These are phyloP conservation scores for Cryptococcus sp. DNA, from an alignment of 1,284 basidiomycete genomes.

Conservation along the genomic window DNA sequence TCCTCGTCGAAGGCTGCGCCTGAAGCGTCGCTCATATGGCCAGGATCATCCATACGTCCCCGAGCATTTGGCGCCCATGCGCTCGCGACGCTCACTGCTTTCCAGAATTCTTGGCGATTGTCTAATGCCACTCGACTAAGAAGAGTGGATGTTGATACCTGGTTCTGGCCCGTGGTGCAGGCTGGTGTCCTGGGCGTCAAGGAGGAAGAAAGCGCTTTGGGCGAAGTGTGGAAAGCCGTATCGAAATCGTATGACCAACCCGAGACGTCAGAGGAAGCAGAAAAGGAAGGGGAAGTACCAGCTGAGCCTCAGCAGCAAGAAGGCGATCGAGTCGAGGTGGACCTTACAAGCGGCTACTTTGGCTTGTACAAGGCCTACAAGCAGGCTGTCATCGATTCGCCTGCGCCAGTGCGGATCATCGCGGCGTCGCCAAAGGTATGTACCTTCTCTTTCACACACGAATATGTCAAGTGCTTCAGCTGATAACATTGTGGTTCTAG, in stretches of 20 bases:
- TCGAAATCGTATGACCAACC: slow-evolving; percentile 16
- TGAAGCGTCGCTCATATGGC: slow-evolving; percentile 43
- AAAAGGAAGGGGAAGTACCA: slow-evolving; percentile 13
- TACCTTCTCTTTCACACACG: background rate
- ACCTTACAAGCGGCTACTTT: slow-evolving; percentile 95
- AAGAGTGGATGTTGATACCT: slow-evolving; percentile 57
- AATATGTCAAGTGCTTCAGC: background rate
- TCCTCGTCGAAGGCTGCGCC: slow-evolving; percentile 9
- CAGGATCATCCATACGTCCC: slow-evolving; percentile 44
- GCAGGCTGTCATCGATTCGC: slow-evolving; percentile 64
- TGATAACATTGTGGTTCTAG: slow-evolving; percentile 52
- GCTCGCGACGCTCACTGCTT: slow-evolving; percentile 47
- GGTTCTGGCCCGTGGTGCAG: slow-evolving; percentile 79
- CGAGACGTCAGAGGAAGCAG: too few relatives aligned
- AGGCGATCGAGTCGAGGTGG: slow-evolving; percentile 37
- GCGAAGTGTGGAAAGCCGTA: slow-evolving; percentile 49
- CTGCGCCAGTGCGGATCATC: slow-evolving; percentile 69
- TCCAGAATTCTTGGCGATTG: slow-evolving; percentile 50
- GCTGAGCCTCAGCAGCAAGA: slow-evolving; percentile 5
- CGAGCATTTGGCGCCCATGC: slow-evolving; percentile 45
- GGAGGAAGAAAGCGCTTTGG: slow-evolving; percentile 73
- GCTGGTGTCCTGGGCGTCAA: slow-evolving; percentile 77
- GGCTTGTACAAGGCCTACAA: slow-evolving; percentile 83
- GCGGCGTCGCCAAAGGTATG: slow-evolving; percentile 82
- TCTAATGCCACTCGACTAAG: slow-evolving; percentile 41